These are phyloP conservation scores for Neurospora sp. DNA, from an alignment of 495 filamentous ascomycete species.

Conservation along the genomic window DNA sequence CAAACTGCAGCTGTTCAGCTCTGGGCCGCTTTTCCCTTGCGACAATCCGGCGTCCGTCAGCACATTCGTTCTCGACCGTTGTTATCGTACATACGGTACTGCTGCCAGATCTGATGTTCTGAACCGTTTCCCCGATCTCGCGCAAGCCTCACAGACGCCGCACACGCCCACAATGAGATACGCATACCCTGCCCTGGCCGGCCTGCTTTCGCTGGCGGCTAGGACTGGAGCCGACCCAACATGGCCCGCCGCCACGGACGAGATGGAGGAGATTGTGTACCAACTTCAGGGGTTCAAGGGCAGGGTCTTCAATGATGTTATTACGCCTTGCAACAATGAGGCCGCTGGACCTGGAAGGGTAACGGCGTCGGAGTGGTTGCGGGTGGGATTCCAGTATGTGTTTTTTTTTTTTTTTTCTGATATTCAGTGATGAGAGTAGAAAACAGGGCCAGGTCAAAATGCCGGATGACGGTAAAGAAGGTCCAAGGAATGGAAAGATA, in stretches of 20 bases:
- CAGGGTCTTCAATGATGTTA: slow-evolving; percentile 42
- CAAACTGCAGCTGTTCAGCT: neutral
- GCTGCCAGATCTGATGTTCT: neutral
- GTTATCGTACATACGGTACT: neutral
- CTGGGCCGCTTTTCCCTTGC: neutral
- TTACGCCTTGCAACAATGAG: slow-evolving; percentile 49
- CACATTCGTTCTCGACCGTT: neutral
- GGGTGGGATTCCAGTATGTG: slow-evolving; percentile 45
- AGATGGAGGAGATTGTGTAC: slow-evolving; percentile 54
- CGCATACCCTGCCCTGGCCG: slow-evolving; percentile 10
- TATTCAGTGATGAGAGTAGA: neutral
- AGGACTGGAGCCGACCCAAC: slow-evolving; percentile 37
- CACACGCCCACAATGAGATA: slow-evolving; percentile 15
- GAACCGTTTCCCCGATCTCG: neutral
- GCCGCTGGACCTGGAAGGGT: slow-evolving; percentile 43
- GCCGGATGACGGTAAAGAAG: neutral
- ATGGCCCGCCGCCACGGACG: slow-evolving; percentile 50
- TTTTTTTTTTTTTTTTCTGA: neutral
- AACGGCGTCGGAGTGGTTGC: slow-evolving; percentile 52
- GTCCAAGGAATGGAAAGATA: neutral
- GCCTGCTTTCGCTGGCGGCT: slow-evolving; percentile 23
- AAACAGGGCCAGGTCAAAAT: neutral
- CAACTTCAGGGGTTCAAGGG: slow-evolving; percentile 43
- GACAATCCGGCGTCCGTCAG: neutral
- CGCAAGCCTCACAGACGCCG: neutral